phyloP scores from a whole-genome alignment of 106 monocot genomes.

The Apostasia ramifera region DNA sequence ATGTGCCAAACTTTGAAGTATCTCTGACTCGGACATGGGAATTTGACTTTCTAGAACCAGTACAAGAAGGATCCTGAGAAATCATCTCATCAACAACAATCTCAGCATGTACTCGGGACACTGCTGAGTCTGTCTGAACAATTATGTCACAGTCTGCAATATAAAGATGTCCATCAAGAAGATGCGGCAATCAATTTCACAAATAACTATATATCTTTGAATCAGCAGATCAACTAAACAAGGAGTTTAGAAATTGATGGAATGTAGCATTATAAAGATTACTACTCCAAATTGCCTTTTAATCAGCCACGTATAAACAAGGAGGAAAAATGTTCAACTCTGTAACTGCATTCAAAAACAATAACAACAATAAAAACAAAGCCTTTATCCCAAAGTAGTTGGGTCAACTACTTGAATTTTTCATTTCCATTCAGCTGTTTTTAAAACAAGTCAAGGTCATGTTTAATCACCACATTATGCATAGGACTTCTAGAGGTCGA shows the following conservation, averaged over 20 bases:
- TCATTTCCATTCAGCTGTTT: too few relatives aligned
- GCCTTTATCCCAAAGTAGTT: too few relatives aligned
- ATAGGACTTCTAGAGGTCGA: too few relatives aligned
- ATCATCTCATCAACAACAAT: conserved; percentile 64
- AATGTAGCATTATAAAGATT: too few relatives aligned
- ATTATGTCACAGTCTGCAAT: conserved; percentile 78
- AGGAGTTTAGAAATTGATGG: background rate
- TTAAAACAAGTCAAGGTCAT: too few relatives aligned
- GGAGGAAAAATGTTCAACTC: too few relatives aligned
- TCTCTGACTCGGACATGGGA: conserved; percentile 51
- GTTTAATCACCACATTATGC: too few relatives aligned
- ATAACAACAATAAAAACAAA: too few relatives aligned
- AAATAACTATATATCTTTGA: background rate
- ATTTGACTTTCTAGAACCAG: conserved; percentile 6
- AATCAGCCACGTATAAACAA: too few relatives aligned
- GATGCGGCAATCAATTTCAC: background rate
- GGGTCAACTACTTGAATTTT: too few relatives aligned
- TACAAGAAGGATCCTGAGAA: conserved; percentile 13
- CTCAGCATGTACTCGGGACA: conserved; percentile 88
- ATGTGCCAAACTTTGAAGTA: conserved; percentile 85
- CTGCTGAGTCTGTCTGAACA: conserved; percentile 68
- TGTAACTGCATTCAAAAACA: too few relatives aligned
- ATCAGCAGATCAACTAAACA: background rate
- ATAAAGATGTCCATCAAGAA: background rate
- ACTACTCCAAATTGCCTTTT: too few relatives aligned